phyloP scores from a whole-genome alignment of 208 protist genomes.

The Acanthamoeba triangularis region DNA sequence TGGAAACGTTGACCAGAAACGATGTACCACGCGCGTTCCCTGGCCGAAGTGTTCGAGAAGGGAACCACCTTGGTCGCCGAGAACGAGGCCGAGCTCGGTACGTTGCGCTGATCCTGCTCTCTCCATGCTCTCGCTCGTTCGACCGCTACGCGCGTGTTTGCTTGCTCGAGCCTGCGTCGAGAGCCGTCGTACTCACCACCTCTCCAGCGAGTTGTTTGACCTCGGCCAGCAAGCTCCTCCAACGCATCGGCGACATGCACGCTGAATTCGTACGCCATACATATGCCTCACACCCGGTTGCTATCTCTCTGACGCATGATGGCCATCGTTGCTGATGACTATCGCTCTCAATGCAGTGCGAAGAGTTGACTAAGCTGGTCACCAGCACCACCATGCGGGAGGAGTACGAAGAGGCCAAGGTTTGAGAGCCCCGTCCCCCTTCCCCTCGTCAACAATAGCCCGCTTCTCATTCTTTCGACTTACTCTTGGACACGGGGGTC shows the following conservation, averaged over 20 bases:
- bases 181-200: too few relatives aligned
- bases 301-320: background rate
- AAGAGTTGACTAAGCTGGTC: constrained; percentile 49
- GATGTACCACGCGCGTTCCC: constrained; percentile 14
- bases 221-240: background rate
- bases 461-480: background rate
- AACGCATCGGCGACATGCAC: constrained; percentile 31
- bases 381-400: constrained; percentile 51
- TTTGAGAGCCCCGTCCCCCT: background rate
- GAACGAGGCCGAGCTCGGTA: constrained; percentile 71
- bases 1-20: background rate
- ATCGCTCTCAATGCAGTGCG: background rate
- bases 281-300: background rate
- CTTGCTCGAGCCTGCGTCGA: too few relatives aligned
- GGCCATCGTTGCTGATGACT: background rate
- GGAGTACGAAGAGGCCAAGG: constrained; percentile 73
- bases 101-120: background rate
- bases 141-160: background rate
- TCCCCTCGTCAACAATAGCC: background rate
- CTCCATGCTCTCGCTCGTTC: too few relatives aligned
- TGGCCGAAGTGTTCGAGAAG: constrained; percentile 52
- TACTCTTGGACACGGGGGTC: background rate
- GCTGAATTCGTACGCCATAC: constrained; percentile 20
- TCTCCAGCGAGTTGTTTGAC: background rate
- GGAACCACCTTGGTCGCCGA: constrained; percentile 35